Conservation (phyloP, 2,329 filamentous ascomycete species). For the Verticillium klebahnii region DNA sequence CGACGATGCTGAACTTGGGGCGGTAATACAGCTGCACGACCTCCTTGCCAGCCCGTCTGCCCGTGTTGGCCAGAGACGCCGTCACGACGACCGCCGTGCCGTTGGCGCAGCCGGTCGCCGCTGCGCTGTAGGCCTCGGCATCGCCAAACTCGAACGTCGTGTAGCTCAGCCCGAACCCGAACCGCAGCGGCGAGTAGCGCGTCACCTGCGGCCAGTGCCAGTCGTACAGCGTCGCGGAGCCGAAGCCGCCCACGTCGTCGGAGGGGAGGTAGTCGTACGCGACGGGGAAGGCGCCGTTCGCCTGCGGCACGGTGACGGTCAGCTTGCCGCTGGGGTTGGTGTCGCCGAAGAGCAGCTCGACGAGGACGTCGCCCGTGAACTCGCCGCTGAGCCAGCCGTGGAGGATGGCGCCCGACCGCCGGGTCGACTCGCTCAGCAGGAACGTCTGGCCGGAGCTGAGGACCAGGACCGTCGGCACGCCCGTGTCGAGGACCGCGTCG, state of each 20-base stretch:
- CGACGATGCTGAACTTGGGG: conserved; percentile 33
- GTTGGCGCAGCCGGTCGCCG: conserved; percentile 28
- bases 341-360: conserved; percentile 59
- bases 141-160: conserved; percentile 42
- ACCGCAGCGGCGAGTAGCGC: conserved; percentile 44
- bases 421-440: conserved; percentile 20
- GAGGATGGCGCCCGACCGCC: conserved; percentile 48
- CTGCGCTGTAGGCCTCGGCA: conserved; percentile 17
- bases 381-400: conserved; percentile 61
- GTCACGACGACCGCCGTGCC: conserved; percentile 40
- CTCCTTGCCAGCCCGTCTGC: conserved; percentile 26
- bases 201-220: conserved; percentile 31
- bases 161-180: conserved; percentile 64
- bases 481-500: conserved; percentile 23
- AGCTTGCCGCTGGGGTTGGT: conserved; percentile 46
- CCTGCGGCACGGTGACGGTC: conserved; percentile 42
- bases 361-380: conserved; percentile 58
- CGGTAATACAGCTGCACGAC: conserved; percentile 33
- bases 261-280: conserved; percentile 64
- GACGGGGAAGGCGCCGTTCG: conserved; percentile 43
- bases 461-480: conserved; percentile 23
- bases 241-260: conserved; percentile 55
- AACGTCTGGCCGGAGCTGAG: conserved; percentile 26
- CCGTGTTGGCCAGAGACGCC: conserved; percentile 41
- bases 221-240: conserved; percentile 50